phyloP scores from a whole-genome alignment of 176 grass and related monocot genomes.

The Poa pratensis region DNA sequence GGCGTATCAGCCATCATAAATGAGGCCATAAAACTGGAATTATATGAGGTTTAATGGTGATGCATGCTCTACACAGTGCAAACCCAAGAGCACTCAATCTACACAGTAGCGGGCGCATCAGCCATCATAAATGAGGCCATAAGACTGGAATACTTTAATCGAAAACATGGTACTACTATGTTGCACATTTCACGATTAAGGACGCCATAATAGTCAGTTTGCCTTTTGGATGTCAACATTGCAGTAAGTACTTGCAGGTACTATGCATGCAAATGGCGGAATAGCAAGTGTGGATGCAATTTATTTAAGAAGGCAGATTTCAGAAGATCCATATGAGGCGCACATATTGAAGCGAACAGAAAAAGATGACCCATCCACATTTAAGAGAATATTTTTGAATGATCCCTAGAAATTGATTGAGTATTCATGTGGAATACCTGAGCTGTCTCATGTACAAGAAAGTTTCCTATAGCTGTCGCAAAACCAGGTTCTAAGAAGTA shows the following conservation, averaged over 20 bases:
- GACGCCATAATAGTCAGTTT: conserved; percentile 26
- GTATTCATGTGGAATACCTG: conserved; percentile 61
- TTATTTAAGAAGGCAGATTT: not conserved
- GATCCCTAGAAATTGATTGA: conserved; percentile 26
- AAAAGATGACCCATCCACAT: not conserved
- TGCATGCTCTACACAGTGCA: conserved; percentile 4
- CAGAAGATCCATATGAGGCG: conserved; percentile 34
- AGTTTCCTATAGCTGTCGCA: conserved; percentile 67
- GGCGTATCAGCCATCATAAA: conserved; percentile 29
- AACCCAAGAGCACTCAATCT: conserved; percentile 21
- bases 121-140: conserved; percentile 32
- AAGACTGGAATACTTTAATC: not conserved
- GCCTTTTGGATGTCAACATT: conserved; percentile 17
- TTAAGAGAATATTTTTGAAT: conserved; percentile 23
- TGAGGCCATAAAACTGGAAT: not conserved
- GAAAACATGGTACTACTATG: conserved; percentile 24
- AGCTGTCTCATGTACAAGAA: conserved; percentile 67
- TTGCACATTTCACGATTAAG: conserved; percentile 34
- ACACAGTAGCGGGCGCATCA: conserved; percentile 21
- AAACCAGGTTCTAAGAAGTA: conserved; percentile 88
- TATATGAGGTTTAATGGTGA: conserved; percentile 1
- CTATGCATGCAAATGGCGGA: conserved; percentile 21
- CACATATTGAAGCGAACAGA: conserved; percentile 34
- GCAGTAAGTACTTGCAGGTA: conserved; percentile 30
- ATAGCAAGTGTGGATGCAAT: conserved; percentile 12